phyloP scores from a whole-genome alignment of 345 rosid species.

The Mangifera indica region DNA sequence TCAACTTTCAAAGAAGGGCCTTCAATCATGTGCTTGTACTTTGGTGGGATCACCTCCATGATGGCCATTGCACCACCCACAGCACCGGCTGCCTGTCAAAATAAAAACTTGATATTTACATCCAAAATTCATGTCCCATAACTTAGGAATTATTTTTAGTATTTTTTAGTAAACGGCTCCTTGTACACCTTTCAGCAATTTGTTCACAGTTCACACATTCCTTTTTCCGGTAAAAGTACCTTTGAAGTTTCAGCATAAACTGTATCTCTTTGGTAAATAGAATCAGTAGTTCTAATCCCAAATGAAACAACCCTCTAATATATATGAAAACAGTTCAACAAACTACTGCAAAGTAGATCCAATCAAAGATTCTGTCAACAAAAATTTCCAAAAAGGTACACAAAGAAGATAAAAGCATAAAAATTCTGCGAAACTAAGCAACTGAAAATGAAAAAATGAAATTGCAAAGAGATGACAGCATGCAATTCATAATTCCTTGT shows the following conservation, averaged over 20 bases:
- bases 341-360: not conserved
- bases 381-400: not conserved
- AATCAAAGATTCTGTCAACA: not conserved
- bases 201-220: not conserved
- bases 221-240: not conserved
- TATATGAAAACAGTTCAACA: not conserved
- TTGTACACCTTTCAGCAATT: not conserved
- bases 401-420: not conserved
- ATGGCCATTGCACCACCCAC: slow-evolving; percentile 82
- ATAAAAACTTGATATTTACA: not conserved
- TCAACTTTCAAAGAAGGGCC: slow-evolving; percentile 72
- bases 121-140: not conserved
- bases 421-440: not conserved
- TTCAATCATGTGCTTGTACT: slow-evolving; percentile 67
- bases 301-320: not conserved
- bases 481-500: too few species aligned
- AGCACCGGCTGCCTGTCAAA: slow-evolving; percentile 83
- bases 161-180: not conserved
- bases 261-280: too few species aligned
- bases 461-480: not conserved
- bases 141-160: not conserved
- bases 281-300: not conserved
- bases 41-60: slow-evolving; percentile 67
- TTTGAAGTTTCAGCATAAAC: not conserved
- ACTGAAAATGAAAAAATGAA: too few species aligned